phyloP scores from a whole-genome alignment of 768 basidiomycete species.

The Vararia minispora region DNA sequence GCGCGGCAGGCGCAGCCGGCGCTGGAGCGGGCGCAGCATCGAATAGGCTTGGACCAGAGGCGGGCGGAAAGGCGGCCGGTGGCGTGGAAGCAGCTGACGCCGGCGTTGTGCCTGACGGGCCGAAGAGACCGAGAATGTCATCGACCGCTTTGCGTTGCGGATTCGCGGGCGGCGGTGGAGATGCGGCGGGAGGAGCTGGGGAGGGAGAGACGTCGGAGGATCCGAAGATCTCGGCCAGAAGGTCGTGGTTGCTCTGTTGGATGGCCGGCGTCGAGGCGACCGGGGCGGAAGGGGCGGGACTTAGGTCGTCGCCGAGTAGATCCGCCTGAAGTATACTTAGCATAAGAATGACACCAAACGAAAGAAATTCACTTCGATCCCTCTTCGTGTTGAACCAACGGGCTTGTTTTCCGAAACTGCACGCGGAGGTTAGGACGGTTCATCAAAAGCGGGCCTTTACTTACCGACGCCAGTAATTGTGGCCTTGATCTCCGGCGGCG shows the following conservation, averaged over 20 bases:
- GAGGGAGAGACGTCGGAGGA: constrained; percentile 26
- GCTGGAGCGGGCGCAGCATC: constrained; percentile 17
- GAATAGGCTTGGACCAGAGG: constrained; percentile 8
- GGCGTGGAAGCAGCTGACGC: constrained; percentile 23
- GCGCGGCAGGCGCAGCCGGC: constrained; percentile 23
- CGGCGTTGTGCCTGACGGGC: constrained; percentile 31
- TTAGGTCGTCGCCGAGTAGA: constrained; percentile 71
- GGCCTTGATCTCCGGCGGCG: constrained; percentile 95
- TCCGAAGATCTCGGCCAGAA: constrained; percentile 91
- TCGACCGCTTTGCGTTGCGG: constrained; percentile 54
- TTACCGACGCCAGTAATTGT: constrained; percentile 89
- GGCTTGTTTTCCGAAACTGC: constrained; percentile 92
- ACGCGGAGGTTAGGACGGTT: constrained; percentile 6
- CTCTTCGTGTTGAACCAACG: constrained; percentile 79
- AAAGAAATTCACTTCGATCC: constrained; percentile 32
- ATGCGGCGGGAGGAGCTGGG: constrained; percentile 22
- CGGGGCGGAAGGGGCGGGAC: constrained; percentile 23
- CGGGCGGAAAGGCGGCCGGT: constrained; percentile 14
- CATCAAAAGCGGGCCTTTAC: constrained; percentile 15
- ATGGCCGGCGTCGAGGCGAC: constrained; percentile 30
- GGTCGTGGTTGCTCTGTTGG: constrained; percentile 63
- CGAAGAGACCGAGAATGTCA: constrained; percentile 89
- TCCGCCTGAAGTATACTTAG: constrained; percentile 35
- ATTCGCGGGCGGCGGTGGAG: constrained; percentile 30
- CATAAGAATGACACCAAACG: not conserved